A percentile compares a stretch with the other conserved stretches of the same genome.
Evolutionary conservation across 164 flowering plant species (phyloP).

Genomic region (Chimonanthus salicifolius): DNA sequence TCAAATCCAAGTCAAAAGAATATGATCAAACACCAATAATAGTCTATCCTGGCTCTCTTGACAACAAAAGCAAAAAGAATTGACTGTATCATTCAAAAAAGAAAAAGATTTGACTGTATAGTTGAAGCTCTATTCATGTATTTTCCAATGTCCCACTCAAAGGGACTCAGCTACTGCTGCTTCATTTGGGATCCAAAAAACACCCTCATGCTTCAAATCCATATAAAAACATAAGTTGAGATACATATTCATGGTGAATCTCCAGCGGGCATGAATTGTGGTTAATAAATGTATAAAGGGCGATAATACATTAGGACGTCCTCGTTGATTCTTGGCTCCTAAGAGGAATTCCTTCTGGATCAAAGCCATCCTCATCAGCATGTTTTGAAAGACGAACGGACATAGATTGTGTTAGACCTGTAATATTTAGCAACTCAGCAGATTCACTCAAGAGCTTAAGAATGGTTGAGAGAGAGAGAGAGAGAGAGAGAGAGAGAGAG

Average conservation of each 20-base stretch:
- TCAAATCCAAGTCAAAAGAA: not conserved
- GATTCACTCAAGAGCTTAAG: not conserved
- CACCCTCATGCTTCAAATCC: not conserved
- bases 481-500: not conserved
- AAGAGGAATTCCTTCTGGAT: slow-evolving; percentile 39
- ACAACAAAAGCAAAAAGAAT: not conserved
- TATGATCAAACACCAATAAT: too few species aligned
- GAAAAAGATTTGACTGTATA: not conserved
- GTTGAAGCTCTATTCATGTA: not conserved
- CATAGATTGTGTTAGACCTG: slow-evolving; percentile 16
- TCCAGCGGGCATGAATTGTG: not conserved
- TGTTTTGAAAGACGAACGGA: slow-evolving; percentile 27
- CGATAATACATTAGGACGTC: not conserved
- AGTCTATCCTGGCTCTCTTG: too few species aligned
- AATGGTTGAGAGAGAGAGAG: not conserved
- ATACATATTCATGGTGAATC: not conserved
- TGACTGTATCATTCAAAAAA: not conserved
- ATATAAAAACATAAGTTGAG: not conserved
- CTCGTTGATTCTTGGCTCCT: slow-evolving; percentile 29
- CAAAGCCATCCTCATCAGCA: slow-evolving; percentile 29
- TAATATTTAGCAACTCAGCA: not conserved
- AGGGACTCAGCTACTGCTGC: not conserved
- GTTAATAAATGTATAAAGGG: not conserved
- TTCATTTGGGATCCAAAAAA: not conserved
- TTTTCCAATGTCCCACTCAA: not conserved